Base-by-base conservation (phyloP, 2,329 filamentous ascomycete species). In the Thelonectria blattea region DNA sequence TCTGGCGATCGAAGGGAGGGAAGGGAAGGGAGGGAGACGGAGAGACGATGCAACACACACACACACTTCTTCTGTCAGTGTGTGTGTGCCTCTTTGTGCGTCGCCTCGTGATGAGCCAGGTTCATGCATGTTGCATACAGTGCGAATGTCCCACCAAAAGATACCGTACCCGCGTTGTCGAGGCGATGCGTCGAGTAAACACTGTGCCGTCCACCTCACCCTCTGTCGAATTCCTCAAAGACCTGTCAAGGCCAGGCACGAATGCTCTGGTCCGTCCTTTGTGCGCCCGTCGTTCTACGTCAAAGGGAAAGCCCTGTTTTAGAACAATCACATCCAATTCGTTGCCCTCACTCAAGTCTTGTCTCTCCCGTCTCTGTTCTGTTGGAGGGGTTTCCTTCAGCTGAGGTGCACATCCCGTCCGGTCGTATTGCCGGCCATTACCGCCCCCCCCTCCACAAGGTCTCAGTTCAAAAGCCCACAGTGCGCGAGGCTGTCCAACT, bases 361-460 rank as follows among this genome's bases (percentile, higher is more conserved):
- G 27, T 30, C 27, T 30, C 27, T 30, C 27, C 9, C 9, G 27
- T 30, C 27, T 30, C 27, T 30, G 27, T 10, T 3, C 22, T 30
- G 17, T 22, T 17, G 52, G 34, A 18, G 48, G 48, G 48, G 51
- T 42, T 24, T 39, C 41, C 22, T 24, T 24, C 3, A 6, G 22
- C 22, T 24, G n/a, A n/a, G n/a, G n/a, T n/a, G n/a, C n/a, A n/a
- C 22, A 24, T 24, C 22, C 22, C 22, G 22, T 24, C 22, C 6
- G 22, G 39, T 37, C 42, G 32, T 52, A 30, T 39, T 52, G 51
- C 51, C 51, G 51, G 24, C 52, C 52, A 45, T 45, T 48, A 55
- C 45, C 43, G 45, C 15, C 46, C 24, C 30, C 27, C 27, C 27
- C 8, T 7, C 27, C 27, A 30, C 5, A 30, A 30, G 43, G 18